These are phyloP conservation scores for Phytophthora capsici DNA, from an alignment of 352 stramenopile genomes.

Conservation along the genomic window DNA sequence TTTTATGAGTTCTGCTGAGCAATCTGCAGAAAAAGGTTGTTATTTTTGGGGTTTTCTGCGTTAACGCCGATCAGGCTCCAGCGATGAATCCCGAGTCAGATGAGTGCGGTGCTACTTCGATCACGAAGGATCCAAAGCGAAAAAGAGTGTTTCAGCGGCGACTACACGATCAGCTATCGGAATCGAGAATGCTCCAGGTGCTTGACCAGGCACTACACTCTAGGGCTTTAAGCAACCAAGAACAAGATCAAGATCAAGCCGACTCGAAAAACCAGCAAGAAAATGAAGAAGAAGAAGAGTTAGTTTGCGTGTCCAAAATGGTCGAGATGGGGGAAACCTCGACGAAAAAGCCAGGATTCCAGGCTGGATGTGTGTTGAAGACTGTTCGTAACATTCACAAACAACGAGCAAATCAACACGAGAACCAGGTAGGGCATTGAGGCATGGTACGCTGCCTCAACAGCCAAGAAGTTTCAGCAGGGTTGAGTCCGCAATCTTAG, in stretches of 20 bases:
- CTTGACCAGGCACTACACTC: slow-evolving; percentile 55
- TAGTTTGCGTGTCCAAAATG: slow-evolving; percentile 81
- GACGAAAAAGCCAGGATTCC: slow-evolving; percentile 29
- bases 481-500: slow-evolving; percentile 4
- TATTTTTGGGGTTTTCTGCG: slow-evolving; percentile 17
- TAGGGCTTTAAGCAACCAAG: slow-evolving; percentile 28
- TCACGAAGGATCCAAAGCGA: slow-evolving; percentile 7
- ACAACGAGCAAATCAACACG: slow-evolving; percentile 27
- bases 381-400: slow-evolving; percentile 41
- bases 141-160: slow-evolving; percentile 55
- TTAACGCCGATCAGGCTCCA: background rate
- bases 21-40: background rate
- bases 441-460: background rate
- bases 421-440: slow-evolving; percentile 35
- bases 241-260: slow-evolving; percentile 35
- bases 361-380: slow-evolving; percentile 39
- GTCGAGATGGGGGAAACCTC: slow-evolving; percentile 41
- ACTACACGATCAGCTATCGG: slow-evolving; percentile 65
- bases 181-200: slow-evolving; percentile 74
- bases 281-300: slow-evolving; percentile 64
- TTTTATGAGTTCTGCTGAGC: no score
- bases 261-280: slow-evolving; percentile 25
- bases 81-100: slow-evolving; percentile 42
- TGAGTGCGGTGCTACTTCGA: background rate
- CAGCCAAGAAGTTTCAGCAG: slow-evolving; percentile 19